A percentile compares a stretch with the other conserved stretches of the same genome.
phyloP scores from a whole-genome alignment of 2,329 filamentous ascomycete genomes.

The Chaetomiaceae sp. region DNA sequence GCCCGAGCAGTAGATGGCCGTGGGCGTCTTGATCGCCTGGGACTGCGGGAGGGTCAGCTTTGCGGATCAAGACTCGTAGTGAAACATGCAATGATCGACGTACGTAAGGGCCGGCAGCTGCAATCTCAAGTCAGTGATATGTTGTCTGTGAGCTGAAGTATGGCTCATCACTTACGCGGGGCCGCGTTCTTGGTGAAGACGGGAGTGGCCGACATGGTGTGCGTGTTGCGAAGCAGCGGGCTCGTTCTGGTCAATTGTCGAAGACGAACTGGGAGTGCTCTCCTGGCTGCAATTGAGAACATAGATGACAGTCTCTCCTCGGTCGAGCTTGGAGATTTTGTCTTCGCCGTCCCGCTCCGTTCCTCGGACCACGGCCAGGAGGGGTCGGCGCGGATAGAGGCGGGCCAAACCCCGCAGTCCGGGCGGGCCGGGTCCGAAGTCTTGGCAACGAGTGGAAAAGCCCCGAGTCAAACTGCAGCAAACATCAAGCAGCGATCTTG shows the following conservation, averaged over 20 bases:
- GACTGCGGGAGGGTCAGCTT: conserved; percentile 41
- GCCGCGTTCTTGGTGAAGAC: conserved; percentile 58
- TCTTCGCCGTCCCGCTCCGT: conserved; percentile 23
- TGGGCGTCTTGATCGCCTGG: conserved; percentile 62
- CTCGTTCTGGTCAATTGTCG: conserved; percentile 8
- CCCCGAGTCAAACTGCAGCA: background rate
- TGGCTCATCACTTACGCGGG: conserved; percentile 43
- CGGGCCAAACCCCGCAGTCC: conserved; percentile 20
- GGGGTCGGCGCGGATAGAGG: conserved; percentile 14
- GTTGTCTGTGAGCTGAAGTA: background rate
- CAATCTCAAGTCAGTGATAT: conserved; percentile 5
- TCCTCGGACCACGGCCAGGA: conserved; percentile 24
- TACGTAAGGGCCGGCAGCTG: conserved; percentile 62
- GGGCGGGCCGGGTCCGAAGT: conserved; percentile 7
- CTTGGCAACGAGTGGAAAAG: conserved; percentile 3
- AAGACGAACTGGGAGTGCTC: conserved; percentile 20
- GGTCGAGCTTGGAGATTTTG: background rate
- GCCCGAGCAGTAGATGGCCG: conserved; percentile 63
- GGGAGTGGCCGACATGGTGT: conserved; percentile 39
- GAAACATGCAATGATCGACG: conserved; percentile 26
- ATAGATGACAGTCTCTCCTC: conserved; percentile 7
- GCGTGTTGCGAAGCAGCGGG: background rate
- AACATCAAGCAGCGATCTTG: background rate
- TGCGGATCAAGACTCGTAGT: background rate
- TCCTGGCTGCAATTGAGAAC: conserved; percentile 14